These are phyloP conservation scores for Saturnispora kantuleensis DNA, from an alignment of 805 yeast species.

Conservation along the genomic window DNA sequence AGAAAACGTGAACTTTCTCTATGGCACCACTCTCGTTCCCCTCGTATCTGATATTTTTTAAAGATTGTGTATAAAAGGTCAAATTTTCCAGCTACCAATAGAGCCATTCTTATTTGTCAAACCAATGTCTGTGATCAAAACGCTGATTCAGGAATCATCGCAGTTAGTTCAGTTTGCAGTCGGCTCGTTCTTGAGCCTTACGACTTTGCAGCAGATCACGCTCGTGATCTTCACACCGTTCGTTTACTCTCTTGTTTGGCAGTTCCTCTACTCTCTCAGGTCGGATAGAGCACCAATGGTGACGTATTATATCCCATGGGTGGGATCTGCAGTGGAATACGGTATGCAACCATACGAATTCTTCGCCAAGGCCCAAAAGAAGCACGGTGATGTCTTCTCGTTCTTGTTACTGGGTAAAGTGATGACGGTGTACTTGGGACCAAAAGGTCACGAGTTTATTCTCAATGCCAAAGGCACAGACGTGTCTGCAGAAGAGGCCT, in stretches of 20 bases:
- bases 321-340: slow-evolving; percentile 81
- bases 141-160: slow-evolving; percentile 16
- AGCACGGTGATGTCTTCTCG: slow-evolving; percentile 90
- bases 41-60: slow-evolving; percentile 3
- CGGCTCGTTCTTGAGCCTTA: slow-evolving; percentile 14
- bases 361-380: slow-evolving; percentile 64
- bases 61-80: neutral
- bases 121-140: slow-evolving; percentile 21
- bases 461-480: slow-evolving; percentile 82
- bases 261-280: slow-evolving; percentile 58
- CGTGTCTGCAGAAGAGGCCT: slow-evolving; percentile 95
- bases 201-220: slow-evolving; percentile 22
- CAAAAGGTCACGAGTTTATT: slow-evolving; percentile 95
- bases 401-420: slow-evolving; percentile 81
- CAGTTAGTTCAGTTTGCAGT: neutral
- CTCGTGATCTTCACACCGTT: slow-evolving; percentile 44
- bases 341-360: slow-evolving; percentile 93
- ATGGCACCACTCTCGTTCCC: slow-evolving; percentile 7
- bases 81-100: neutral
- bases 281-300: slow-evolving; percentile 84
- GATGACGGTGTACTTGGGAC: slow-evolving; percentile 95
- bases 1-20: slow-evolving; percentile 10
- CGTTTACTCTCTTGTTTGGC: slow-evolving; percentile 56
- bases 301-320: slow-evolving; percentile 90
- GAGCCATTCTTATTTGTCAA: neutral